Evolutionary conservation across 805 yeast species (phyloP).

Genomic region (Saccharomycopsis javanensis): DNA sequence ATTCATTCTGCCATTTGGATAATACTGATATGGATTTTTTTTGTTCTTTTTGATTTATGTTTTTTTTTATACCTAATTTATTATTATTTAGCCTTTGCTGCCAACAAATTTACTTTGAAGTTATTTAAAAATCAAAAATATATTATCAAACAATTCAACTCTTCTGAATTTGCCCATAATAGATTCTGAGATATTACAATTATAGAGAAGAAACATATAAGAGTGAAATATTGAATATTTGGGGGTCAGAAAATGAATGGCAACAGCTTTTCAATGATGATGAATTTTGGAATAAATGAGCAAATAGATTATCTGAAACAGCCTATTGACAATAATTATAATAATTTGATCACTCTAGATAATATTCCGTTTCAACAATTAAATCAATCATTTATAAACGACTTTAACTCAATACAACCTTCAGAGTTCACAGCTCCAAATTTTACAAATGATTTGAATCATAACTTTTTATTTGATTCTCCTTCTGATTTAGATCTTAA

Average conservation of each 20-base stretch:
- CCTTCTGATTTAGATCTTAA: not conserved
- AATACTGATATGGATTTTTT: not conserved
- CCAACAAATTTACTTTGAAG: too few species aligned
- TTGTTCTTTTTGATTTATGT: not conserved
- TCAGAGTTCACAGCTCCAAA: not conserved
- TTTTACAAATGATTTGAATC: not conserved
- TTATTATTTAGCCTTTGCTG: too few species aligned
- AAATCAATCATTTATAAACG: not conserved
- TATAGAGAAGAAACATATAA: not conserved
- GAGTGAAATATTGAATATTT: not conserved
- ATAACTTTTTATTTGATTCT: not conserved
- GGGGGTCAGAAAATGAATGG: not conserved
- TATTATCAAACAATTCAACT: too few species aligned
- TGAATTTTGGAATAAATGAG: conserved; percentile 17
- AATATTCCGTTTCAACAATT: not conserved
- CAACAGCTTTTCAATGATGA: conserved; percentile 6
- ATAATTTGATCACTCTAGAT: not conserved
- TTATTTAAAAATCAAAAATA: too few species aligned
- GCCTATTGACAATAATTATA: not conserved
- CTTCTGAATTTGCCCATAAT: too few species aligned
- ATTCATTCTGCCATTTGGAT: not conserved
- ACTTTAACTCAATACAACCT: not conserved
- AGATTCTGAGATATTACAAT: not conserved
- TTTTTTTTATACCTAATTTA: not conserved
- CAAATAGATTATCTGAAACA: not conserved